Percentiles rank a stretch among this genome's conserved stretches.
phyloP scores from a whole-genome alignment of 164 flowering plant species.

The Vitis amurensis region DNA sequence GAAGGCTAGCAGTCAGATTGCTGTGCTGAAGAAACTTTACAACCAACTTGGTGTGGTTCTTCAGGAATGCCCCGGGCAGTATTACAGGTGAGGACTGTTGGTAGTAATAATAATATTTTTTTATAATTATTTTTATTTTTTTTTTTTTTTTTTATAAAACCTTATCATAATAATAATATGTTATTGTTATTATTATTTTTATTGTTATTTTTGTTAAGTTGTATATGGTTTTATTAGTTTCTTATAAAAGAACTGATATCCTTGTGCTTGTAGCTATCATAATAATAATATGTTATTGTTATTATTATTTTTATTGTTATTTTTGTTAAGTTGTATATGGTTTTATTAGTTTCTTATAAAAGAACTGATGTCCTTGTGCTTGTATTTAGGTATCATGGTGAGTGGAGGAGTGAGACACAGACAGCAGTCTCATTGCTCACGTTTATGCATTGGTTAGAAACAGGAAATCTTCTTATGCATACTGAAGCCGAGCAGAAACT shows the following conservation, averaged over 20 bases:
- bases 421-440: slow-evolving; percentile 76
- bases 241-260: too few species aligned
- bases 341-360: too few species aligned
- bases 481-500: slow-evolving; percentile 79
- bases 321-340: neutral
- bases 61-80: slow-evolving; percentile 68
- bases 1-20: slow-evolving; percentile 62
- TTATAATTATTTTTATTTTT: too few species aligned
- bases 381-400: slow-evolving; percentile 78
- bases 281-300: neutral
- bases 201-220: neutral
- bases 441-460: slow-evolving; percentile 93
- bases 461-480: slow-evolving; percentile 77
- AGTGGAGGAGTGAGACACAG: slow-evolving; percentile 95
- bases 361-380: neutral
- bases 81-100: slow-evolving; percentile 61
- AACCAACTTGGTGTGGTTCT: slow-evolving; percentile 59
- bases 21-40: slow-evolving; percentile 49
- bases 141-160: too few species aligned
- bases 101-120: too few species aligned
- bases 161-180: neutral
- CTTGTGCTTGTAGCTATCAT: neutral
- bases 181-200: neutral
- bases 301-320: neutral
- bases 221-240: too few species aligned